Evolutionary conservation across 1,284 basidiomycete genomes (phyloP).

Genomic region (Cutaneotrichosporon sp.): DNA sequence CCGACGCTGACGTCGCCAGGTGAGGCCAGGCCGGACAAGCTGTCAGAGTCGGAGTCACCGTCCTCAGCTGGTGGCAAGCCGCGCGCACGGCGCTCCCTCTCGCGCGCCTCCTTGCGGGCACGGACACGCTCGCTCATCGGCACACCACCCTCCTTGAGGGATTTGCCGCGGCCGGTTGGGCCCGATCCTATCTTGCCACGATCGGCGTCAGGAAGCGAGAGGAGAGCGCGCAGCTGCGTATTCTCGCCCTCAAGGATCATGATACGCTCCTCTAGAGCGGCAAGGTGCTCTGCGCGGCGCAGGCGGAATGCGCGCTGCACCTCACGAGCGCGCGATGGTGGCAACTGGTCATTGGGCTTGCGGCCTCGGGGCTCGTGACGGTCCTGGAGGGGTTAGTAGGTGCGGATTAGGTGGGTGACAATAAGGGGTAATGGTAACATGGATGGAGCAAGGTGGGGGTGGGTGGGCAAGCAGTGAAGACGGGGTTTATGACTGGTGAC

Average conservation of each 20-base stretch:
- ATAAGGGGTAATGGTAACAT: background rate
- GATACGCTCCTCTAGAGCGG: slow-evolving; percentile 77
- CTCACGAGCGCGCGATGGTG: slow-evolving; percentile 85
- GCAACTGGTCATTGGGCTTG: slow-evolving; percentile 86
- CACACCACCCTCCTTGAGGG: slow-evolving; percentile 52
- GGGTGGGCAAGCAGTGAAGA: background rate
- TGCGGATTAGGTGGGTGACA: background rate
- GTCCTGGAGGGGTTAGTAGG: slow-evolving; percentile 30
- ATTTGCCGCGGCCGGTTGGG: slow-evolving; percentile 53
- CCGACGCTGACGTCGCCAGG: slow-evolving; percentile 19
- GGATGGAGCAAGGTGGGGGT: background rate
- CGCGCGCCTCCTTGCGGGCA: slow-evolving; percentile 50
- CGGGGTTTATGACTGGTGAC: too few species aligned
- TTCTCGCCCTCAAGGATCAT: slow-evolving; percentile 83
- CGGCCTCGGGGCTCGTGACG: slow-evolving; percentile 64
- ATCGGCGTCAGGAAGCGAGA: slow-evolving; percentile 66
- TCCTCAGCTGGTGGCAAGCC: slow-evolving; percentile 29
- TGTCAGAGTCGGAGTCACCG: slow-evolving; percentile 22
- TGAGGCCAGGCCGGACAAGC: slow-evolving; percentile 26
- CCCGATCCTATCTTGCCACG: slow-evolving; percentile 51
- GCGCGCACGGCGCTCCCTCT: slow-evolving; percentile 38
- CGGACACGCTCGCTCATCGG: slow-evolving; percentile 53
- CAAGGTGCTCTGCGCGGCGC: slow-evolving; percentile 80
- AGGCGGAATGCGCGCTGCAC: slow-evolving; percentile 90
- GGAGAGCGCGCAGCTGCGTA: slow-evolving; percentile 67